Base-by-base conservation (phyloP, 2,329 filamentous ascomycete species). In the Colletotrichum sojae region DNA sequence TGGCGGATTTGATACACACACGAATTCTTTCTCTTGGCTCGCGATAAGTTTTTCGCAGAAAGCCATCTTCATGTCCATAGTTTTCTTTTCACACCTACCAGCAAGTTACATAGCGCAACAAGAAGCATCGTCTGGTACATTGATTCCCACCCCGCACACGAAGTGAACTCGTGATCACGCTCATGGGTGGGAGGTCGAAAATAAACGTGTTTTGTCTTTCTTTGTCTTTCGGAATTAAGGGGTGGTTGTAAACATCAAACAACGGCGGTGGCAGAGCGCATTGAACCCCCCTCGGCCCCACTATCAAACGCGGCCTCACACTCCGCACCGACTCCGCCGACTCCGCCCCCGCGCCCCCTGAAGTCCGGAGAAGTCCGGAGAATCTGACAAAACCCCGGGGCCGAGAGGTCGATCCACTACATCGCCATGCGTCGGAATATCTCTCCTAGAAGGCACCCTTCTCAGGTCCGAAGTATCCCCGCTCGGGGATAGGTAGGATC, bases 381-480 rank as follows among this genome's bases (percentile, higher is more conserved):
- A 45, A 20, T 9, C 43, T 13, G 10, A 36, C 31, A 36, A 36
- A 36, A 10, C 3, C 10, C 31, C 6, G 31, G 31, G 31, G 31
- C 31, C 31, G 31, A 36, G 31, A 36, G 8, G 5, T 36, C 31
- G 6, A 10, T 10, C 8, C 8, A 36, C 6, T 10, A 9, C 31
- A 36, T 36, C 31, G 6, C 31, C 8, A 8, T 2, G 31, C 31
- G 31, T 36, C 31, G 31, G 8, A 36, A 10, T 36, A 9, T 1
- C 31, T 36, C 31, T 10, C 8, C 16, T 70, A 71, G 20, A 74
- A 76, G 1, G 59, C 56, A 8, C 75, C 75, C 61, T 67, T 74
- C 39, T 75, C 73, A 1, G 75, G 75, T 0, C 76, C 76, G 64
- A 77, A 77, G 59, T 74, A 77, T 4, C 74, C 71, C 22, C 73